These are phyloP conservation scores for Boletellus ananiceps DNA, from an alignment of 768 basidiomycete species.

Conservation along the genomic window DNA sequence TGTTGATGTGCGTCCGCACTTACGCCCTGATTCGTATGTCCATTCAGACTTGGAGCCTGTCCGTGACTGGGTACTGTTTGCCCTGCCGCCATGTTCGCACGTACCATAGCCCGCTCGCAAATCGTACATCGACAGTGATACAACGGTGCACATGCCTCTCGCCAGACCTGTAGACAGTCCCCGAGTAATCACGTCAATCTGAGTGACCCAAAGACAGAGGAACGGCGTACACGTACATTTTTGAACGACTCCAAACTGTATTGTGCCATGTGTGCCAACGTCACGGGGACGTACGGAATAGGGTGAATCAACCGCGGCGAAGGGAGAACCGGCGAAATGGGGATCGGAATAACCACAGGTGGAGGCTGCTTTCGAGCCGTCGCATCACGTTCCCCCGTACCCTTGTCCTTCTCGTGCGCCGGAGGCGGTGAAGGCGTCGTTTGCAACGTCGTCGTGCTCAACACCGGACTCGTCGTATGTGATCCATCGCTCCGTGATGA, in stretches of 20 bases:
- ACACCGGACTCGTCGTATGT: constrained; percentile 64
- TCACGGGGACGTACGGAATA: constrained; percentile 66
- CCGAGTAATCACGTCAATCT: not conserved
- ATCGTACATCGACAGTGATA: constrained; percentile 72
- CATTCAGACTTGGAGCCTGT: constrained; percentile 11
- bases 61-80: constrained; percentile 31
- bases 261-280: constrained; percentile 48
- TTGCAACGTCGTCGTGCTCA: constrained; percentile 68
- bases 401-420: constrained; percentile 33
- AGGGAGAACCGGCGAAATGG: constrained; percentile 58
- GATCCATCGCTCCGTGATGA: constrained; percentile 50
- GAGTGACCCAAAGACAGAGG: not conserved
- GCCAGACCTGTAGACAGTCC: constrained; percentile 50
- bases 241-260: constrained; percentile 57
- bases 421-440: constrained; percentile 80
- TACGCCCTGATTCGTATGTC: not conserved
- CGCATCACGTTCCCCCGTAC: constrained; percentile 21
- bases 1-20: constrained; percentile 8
- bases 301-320: constrained; percentile 57
- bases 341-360: constrained; percentile 33
- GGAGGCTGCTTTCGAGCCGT: constrained; percentile 16
- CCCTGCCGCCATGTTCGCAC: constrained; percentile 43
- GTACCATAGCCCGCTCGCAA: constrained; percentile 61
- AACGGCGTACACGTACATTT: constrained; percentile 38
- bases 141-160: constrained; percentile 66